These are phyloP conservation scores for Cercospora berteroae DNA, from an alignment of 2,329 filamentous ascomycete genomes.

Conservation along the genomic window DNA sequence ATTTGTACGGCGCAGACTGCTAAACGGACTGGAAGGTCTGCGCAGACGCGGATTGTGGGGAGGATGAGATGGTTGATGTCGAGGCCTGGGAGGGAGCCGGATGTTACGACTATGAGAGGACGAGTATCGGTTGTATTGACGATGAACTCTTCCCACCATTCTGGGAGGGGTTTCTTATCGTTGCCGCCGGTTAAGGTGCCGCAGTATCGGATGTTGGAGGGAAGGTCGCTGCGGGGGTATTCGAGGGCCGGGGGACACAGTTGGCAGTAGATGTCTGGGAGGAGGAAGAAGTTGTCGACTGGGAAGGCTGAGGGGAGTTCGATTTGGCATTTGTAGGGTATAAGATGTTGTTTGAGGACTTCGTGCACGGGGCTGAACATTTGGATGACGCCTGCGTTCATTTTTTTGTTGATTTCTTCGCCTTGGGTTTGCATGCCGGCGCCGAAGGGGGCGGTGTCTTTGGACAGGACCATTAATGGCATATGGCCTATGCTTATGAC, in stretches of 20 bases:
- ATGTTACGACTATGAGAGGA: slow-evolving; percentile 48
- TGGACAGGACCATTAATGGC: slow-evolving; percentile 41
- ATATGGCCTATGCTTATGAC: slow-evolving; percentile 23
- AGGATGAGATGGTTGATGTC: slow-evolving; percentile 46
- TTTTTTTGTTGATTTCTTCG: slow-evolving; percentile 37
- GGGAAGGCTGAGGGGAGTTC: slow-evolving; percentile 12
- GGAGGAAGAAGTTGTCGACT: slow-evolving; percentile 9
- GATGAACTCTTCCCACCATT: slow-evolving; percentile 49
- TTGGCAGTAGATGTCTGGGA: slow-evolving; percentile 35
- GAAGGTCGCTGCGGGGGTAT: slow-evolving; percentile 40
- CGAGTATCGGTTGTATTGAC: slow-evolving; percentile 40
- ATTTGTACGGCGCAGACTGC: slow-evolving; percentile 41
- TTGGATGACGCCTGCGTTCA: slow-evolving; percentile 22
- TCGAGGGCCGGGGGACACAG: slow-evolving; percentile 41
- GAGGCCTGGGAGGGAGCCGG: slow-evolving; percentile 46
- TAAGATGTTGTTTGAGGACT: neutral
- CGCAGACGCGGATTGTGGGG: slow-evolving; percentile 48
- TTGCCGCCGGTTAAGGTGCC: slow-evolving; percentile 37
- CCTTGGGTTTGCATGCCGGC: slow-evolving; percentile 44
- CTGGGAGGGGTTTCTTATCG: slow-evolving; percentile 38
- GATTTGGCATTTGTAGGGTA: slow-evolving; percentile 9
- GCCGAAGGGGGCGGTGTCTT: slow-evolving; percentile 43
- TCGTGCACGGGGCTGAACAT: slow-evolving; percentile 36
- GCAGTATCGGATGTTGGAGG: slow-evolving; percentile 44
- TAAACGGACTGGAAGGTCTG: slow-evolving; percentile 43